Base-by-base conservation (phyloP, 2,329 filamentous ascomycete genomes). In the Raffaelea albimanens region DNA sequence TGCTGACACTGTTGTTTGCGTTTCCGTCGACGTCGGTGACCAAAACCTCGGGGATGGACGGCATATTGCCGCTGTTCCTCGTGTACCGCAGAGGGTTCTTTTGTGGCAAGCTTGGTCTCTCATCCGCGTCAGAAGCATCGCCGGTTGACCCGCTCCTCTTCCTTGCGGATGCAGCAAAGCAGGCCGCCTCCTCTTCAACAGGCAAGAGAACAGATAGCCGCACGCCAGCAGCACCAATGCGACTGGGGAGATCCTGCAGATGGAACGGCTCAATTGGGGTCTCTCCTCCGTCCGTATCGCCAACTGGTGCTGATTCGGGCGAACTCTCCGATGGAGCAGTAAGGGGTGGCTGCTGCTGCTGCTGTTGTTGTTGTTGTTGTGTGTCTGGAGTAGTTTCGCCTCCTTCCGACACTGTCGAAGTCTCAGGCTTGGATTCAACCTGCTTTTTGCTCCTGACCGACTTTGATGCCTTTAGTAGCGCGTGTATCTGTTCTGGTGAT, bases 181-280 rank as follows among this genome's bases (percentile, higher is more conserved):
- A 50, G 3, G 59, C 57, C 29, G 55, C 53, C 39, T 56, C 58
- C 23, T 63, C 61, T 10, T 58, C 58, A 20, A 56, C 52, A 10
- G 58, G 57, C 5, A 59, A 56, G 9, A 60, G 54, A 3, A 59
- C 51, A 3, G 58, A 57, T 7, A 61, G 48, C 13, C 57, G 58
- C n/a, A 62, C 57, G 22, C 64, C 62, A n/a, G 64, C 61, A 4
- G 66, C 66, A 42, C 64, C 65, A 44, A 70, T 68, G 33, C 66
- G 62, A 25, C 59, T 60, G n/a, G 69, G 62, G 14, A 76, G 57
- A 31, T 70, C 67, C 31, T 76, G 67, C 8, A 75, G 63, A 51
- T 73, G 67, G 48, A 76, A 75, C 3, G 73, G 68, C 46, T 75
- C 73, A 5, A 68, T 58, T 0, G 71, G 68, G 2, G 68, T 71